phyloP scores from a whole-genome alignment of 805 yeast species.

The Sugiyamaella marilandica region DNA sequence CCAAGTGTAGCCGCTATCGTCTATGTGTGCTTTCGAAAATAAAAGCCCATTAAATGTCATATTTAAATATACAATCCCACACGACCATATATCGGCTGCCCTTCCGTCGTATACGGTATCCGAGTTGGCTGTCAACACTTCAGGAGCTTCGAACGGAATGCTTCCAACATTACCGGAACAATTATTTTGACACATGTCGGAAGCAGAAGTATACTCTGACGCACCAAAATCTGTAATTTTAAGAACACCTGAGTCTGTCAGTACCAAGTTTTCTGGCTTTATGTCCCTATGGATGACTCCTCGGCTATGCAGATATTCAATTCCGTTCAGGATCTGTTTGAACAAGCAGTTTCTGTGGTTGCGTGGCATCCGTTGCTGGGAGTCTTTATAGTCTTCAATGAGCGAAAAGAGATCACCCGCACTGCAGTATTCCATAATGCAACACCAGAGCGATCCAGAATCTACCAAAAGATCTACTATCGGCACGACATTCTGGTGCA shows the following conservation, averaged over 20 bases:
- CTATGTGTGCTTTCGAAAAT: constrained; percentile 27
- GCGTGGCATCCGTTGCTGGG: constrained; percentile 67
- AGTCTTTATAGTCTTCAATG: constrained; percentile 78
- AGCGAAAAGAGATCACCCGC: constrained; percentile 80
- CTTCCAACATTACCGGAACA: constrained; percentile 69
- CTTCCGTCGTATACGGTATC: constrained; percentile 62
- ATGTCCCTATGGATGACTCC: constrained; percentile 89
- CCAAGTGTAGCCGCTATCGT: constrained; percentile 24
- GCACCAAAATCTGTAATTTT: constrained; percentile 89
- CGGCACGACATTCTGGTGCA: constrained; percentile 71
- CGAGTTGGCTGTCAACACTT: constrained; percentile 41
- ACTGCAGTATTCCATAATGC: constrained; percentile 69
- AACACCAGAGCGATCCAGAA: constrained; percentile 30
- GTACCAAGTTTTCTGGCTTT: constrained; percentile 78
- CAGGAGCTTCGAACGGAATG: constrained; percentile 88
- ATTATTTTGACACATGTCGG: constrained; percentile 23
- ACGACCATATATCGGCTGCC: constrained; percentile 84
- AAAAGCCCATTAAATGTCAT: constrained; percentile 44
- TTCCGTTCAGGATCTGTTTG: constrained; percentile 79
- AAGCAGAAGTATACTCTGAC: constrained; percentile 54
- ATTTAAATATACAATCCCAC: constrained; percentile 90
- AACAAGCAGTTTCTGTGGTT: constrained; percentile 88
- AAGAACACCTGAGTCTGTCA: constrained; percentile 65
- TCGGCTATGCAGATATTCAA: constrained; percentile 81
- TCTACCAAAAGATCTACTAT: constrained; percentile 56